Conservation (phyloP, 2,329 filamentous ascomycete species). For the Ascocoryne sarcoides region DNA sequence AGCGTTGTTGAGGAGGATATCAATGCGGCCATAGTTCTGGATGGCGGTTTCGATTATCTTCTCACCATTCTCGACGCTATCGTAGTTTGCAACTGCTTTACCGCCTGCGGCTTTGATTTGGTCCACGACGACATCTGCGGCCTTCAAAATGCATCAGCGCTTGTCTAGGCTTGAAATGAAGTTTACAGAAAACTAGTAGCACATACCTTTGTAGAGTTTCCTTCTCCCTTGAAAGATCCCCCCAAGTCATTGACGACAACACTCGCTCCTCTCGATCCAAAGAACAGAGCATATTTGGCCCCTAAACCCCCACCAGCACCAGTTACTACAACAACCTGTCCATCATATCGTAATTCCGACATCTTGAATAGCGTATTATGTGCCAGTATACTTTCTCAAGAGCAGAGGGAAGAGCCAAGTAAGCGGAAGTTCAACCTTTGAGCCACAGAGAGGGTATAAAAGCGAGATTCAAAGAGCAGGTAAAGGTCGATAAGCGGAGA, state of each 20-base stretch:
- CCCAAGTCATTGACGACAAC: slow-evolving; percentile 97
- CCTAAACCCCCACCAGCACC: slow-evolving; percentile 77
- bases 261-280: slow-evolving; percentile 80
- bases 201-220: slow-evolving; percentile 70
- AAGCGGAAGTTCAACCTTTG: no score
- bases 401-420: background rate
- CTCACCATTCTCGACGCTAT: slow-evolving; percentile 87
- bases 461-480: background rate
- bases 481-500: slow-evolving; percentile 1
- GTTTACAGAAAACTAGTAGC: slow-evolving; percentile 2
- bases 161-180: slow-evolving; percentile 6
- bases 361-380: slow-evolving; percentile 32
- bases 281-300: slow-evolving; percentile 72
- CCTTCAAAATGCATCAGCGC: slow-evolving; percentile 37
- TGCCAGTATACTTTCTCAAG: slow-evolving; percentile 3
- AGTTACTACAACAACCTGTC: slow-evolving; percentile 82
- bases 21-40: slow-evolving; percentile 73
- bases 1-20: slow-evolving; percentile 95
- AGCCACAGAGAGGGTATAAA: background rate
- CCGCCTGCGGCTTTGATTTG: slow-evolving; percentile 82
- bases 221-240: slow-evolving; percentile 87
- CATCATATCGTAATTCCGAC: slow-evolving; percentile 68
- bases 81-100: slow-evolving; percentile 96
- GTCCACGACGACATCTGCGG: slow-evolving; percentile 73
- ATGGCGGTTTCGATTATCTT: slow-evolving; percentile 88